A percentile compares a stretch with the other conserved stretches of the same genome.
phyloP scores from a whole-genome alignment of 805 yeast genomes.

The Millerozyma miso region DNA sequence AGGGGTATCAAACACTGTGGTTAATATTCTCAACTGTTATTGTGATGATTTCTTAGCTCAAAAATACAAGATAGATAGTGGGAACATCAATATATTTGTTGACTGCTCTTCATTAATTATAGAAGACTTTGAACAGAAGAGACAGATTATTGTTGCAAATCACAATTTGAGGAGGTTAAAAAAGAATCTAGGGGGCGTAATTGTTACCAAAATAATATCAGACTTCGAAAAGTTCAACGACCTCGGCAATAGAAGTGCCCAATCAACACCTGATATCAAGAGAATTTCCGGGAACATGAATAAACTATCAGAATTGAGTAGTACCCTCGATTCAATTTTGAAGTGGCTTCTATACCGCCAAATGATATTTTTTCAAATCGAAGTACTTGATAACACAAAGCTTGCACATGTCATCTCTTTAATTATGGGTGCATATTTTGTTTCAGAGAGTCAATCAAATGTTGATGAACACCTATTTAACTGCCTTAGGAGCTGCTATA shows the following conservation, averaged over 20 bases:
- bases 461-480: conserved; percentile 29
- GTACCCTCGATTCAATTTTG: conserved; percentile 4
- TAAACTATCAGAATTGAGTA: neutral
- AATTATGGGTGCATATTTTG: conserved; percentile 22
- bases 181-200: conserved; percentile 23
- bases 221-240: neutral
- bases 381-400: conserved; percentile 28
- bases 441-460: neutral
- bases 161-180: conserved; percentile 14
- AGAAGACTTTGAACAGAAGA: conserved; percentile 16
- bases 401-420: conserved; percentile 29
- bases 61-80: conserved; percentile 20
- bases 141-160: conserved; percentile 4
- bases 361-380: conserved; percentile 24
- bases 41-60: conserved; percentile 24
- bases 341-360: conserved; percentile 32
- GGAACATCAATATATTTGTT: conserved; percentile 22
- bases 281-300: neutral
- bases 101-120: conserved; percentile 27
- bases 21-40: conserved; percentile 23
- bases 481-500: conserved; percentile 29
- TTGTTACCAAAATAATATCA: conserved; percentile 15
- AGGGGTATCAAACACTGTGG: conserved; percentile 20
- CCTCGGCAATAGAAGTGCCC: neutral
- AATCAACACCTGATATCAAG: neutral